Base-by-base conservation (phyloP, 1,284 basidiomycete species). In the Ceratorhiza oryzae-sativae region DNA sequence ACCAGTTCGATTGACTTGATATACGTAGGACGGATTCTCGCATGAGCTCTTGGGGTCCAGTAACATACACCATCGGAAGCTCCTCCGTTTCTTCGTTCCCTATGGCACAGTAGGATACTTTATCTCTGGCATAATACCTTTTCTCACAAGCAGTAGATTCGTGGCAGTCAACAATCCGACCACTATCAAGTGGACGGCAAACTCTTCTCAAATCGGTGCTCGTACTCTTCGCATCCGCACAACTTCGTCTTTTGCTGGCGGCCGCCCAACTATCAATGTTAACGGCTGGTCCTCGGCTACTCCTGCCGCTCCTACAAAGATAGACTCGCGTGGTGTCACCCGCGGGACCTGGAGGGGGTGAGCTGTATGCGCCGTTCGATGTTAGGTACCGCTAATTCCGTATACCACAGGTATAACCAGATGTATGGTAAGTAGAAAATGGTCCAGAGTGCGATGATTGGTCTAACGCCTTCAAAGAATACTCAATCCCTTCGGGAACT, bases 61-160 rank as follows among this genome's bases (percentile, higher is more conserved):
- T 65, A 18, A 81, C 81, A 0, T 81, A 77, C 76, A 81, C 76
- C 15, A 78, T 82, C 60, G 80, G 80, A 13, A 74, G n/a, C 70
- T 77, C 74, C 74, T 65, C 63, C 2, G 12, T 65, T 32, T 55
- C 72, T 13, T 74, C 71, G 15, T 81, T 83, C 78, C 81, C 82
- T 9, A 81, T 83, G 81, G 81, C 81, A 6, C 67, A 70, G 67
- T 70, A 34, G 23, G 67, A 12, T 27, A 9, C 12, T 20, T 3
- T 39, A 3, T 53, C 2, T 8, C 25, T 39, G 30, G 42, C 25
- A 20, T 20, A 13, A 23, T 12, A 30, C 1, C 5, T 4, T 1
- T n/a, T 9, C 39, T 30, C 65, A 45, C 15, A n/a, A 23, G 5
- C 20, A 25, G 13, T 25, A 75, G 80, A n/a, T 82, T 82, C 79